Evolutionary conservation across 1,139 yeast species (phyloP), one percentile per base, ranked within the genome.

Genomic region (Yamadazyma epiphylla): DNA sequence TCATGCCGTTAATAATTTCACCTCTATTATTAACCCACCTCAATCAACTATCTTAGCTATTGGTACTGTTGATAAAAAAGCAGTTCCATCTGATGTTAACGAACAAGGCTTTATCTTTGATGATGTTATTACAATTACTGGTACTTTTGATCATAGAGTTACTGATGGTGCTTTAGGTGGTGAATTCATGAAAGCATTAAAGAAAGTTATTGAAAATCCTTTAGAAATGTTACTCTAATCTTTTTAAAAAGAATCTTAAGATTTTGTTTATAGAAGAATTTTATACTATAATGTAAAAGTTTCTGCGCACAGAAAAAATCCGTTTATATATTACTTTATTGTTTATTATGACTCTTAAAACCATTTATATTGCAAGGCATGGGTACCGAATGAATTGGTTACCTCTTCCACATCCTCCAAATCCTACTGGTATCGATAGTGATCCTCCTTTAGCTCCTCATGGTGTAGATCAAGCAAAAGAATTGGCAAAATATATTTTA

Each of bases 141-240:
- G 95, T 65, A 86, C 97, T 35, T 91, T 91, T 55, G 99, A 91
- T 68, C 99, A 91, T 73, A 85, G 96, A 73, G 83, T 84, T 38
- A 80, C 89, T 43, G 99, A 91, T 57, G 99, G 99, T 53, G 97
- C 97, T 35, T 80, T 84, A 51, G 98, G 96, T 52, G 98, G 95
- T 60, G 97, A 91, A 53, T 94, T 78, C 77, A 86, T 91, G 73
- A 86, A 78, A 66, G 95, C 88, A 48, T 76, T 91, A 65, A 91
- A 91, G 79, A 75, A 75, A 54, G 80, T 87, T 48, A 64, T 91
- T 47, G 99, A 91, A 73, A 89, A 91, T 72, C 99, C 99, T 53
- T 76, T 91, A 60, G 96, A 89, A 67, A 69, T 91, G 66, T 68
- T 94, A 64, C 71, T 94, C 61, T 91, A 77, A 48, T 10, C 13